Evolutionary conservation across 768 basidiomycete genomes (phyloP).

Genomic region (Amylocystis lapponica): DNA sequence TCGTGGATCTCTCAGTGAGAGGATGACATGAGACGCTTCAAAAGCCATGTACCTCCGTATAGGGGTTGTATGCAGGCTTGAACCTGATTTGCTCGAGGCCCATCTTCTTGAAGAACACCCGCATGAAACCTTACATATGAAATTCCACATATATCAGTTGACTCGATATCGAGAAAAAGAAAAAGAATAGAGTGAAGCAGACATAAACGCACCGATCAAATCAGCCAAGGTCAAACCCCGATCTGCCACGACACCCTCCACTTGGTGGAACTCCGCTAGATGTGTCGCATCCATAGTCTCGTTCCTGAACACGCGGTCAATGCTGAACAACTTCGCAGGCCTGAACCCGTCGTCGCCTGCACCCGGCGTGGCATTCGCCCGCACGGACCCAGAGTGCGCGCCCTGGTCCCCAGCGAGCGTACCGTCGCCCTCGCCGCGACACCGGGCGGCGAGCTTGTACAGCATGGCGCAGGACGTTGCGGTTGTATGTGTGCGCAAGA

Average conservation of each 20-base stretch:
- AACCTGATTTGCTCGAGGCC: slow-evolving; percentile 90
- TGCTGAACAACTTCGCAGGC: slow-evolving; percentile 92
- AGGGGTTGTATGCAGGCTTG: slow-evolving; percentile 99
- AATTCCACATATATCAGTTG: background rate
- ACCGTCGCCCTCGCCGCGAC: slow-evolving; percentile 54
- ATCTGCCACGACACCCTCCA: slow-evolving; percentile 99
- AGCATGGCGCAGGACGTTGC: slow-evolving; percentile 93
- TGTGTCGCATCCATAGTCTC: slow-evolving; percentile 99
- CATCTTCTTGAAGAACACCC: slow-evolving; percentile 97
- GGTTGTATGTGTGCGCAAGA: slow-evolving; percentile 95
- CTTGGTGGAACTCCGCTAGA: slow-evolving; percentile 98
- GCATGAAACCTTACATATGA: slow-evolving; percentile 73
- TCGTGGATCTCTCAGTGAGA: slow-evolving; percentile 1
- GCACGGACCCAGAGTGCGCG: slow-evolving; percentile 27
- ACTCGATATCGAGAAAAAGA: too few relatives aligned
- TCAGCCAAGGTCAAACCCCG: slow-evolving; percentile 88
- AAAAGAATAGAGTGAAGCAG: too few relatives aligned
- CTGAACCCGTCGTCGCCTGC: slow-evolving; percentile 66
- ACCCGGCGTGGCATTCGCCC: slow-evolving; percentile 15
- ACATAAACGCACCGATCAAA: slow-evolving; percentile 69
- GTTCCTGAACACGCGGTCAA: slow-evolving; percentile 97
- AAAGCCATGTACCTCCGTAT: slow-evolving; percentile 96
- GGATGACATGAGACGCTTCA: slow-evolving; percentile 2
- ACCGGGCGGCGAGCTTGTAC: slow-evolving; percentile 84
- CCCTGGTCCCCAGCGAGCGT: slow-evolving; percentile 13